These are phyloP conservation scores for Amphirosellinia nigrospora DNA, from an alignment of 495 filamentous ascomycete genomes.

Conservation along the genomic window DNA sequence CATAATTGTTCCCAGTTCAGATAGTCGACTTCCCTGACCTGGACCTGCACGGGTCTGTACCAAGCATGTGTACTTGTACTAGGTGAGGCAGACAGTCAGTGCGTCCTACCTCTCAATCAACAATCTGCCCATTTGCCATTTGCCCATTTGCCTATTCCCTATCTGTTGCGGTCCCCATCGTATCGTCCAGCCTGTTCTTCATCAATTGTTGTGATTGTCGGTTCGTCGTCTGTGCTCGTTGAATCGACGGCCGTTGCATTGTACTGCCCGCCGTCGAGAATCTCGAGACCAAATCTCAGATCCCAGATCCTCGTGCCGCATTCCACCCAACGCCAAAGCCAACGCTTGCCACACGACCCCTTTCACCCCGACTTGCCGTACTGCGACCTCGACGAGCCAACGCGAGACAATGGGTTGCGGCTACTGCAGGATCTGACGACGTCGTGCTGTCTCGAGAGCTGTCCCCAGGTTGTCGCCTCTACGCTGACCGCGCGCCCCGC, in stretches of 20 bases:
- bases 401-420: constrained; percentile 37
- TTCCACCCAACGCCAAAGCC: constrained; percentile 7
- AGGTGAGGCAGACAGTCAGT: constrained; percentile 5
- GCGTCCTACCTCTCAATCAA: constrained; percentile 15
- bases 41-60: not conserved
- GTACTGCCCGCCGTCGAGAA: constrained; percentile 8
- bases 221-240: not conserved
- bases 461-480: constrained; percentile 19
- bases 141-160: constrained; percentile 13
- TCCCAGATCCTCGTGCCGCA: constrained; percentile 3
- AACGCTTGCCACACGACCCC: not conserved
- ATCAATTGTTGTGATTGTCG: constrained; percentile 1
- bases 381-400: constrained; percentile 26
- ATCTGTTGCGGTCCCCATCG: not conserved
- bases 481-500: constrained; percentile 24
- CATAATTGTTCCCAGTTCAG: constrained; percentile 13
- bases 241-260: constrained; percentile 4
- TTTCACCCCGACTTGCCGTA: constrained; percentile 11
- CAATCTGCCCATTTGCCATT: constrained; percentile 18
- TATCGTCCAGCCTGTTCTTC: constrained; percentile 9
- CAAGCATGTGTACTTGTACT: too few species aligned
- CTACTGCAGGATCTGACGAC: constrained; percentile 35
- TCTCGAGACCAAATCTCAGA: constrained; percentile 11
- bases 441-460: constrained; percentile 28
- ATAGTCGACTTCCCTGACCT: not conserved